These are phyloP conservation scores for Tillandsia fasciculata DNA, from an alignment of 176 grass and related monocot genomes.

Conservation along the genomic window DNA sequence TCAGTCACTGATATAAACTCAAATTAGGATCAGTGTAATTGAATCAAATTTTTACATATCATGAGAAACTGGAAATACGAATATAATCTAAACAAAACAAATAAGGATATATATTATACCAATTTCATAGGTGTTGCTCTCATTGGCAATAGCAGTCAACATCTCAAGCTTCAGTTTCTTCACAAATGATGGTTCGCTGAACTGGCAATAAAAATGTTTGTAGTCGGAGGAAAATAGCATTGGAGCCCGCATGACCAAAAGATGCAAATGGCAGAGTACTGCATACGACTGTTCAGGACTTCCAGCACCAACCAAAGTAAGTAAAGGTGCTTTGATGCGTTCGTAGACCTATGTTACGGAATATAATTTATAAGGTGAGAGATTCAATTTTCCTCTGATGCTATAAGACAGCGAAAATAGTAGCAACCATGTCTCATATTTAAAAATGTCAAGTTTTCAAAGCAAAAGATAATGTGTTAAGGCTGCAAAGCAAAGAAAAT, in stretches of 20 bases:
- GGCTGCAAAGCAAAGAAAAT: too few species aligned
- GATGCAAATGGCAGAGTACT: constrained; percentile 87
- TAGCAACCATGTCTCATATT: too few species aligned
- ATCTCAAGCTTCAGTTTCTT: constrained; percentile 99
- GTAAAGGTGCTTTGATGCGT: constrained; percentile 94
- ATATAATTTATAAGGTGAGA: neutral
- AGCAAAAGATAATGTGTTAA: too few species aligned
- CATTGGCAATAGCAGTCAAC: constrained; percentile 98
- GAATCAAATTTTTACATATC: neutral
- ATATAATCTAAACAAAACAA: neutral
- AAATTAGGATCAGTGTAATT: constrained; percentile 2
- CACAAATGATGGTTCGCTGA: constrained; percentile 93
- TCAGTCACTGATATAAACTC: constrained; percentile 61
- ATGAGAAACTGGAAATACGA: neutral
- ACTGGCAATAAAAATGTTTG: constrained; percentile 99
- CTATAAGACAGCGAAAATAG: too few species aligned
- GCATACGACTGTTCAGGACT: constrained; percentile 98
- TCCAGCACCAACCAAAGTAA: constrained; percentile 94
- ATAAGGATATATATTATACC: constrained; percentile 34
- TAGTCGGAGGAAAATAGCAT: constrained; percentile 98
- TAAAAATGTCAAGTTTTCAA: too few species aligned
- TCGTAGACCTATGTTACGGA: constrained; percentile 77
- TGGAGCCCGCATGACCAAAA: constrained; percentile 91
- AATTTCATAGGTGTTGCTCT: constrained; percentile 99
- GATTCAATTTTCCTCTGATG: neutral